Percentiles rank a stretch among this genome's conserved stretches.
Evolutionary conservation across 345 rosid species (phyloP).

Genomic region (Gossypium longicalyx): DNA sequence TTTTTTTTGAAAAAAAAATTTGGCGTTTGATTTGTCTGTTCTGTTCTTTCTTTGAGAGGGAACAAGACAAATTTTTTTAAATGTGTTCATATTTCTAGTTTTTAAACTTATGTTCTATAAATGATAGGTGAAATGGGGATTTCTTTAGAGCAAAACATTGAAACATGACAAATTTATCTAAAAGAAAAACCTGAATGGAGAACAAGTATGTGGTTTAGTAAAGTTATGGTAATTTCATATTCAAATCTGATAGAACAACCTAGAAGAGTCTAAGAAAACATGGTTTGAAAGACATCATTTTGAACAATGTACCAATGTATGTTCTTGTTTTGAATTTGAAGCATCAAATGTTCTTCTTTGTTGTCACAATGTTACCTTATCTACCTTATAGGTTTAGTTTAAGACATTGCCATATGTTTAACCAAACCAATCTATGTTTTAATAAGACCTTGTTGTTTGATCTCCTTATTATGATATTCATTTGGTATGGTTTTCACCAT

Average conservation of each 20-base stretch:
- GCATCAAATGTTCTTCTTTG: background rate
- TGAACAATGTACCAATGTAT: background rate
- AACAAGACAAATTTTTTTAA: background rate
- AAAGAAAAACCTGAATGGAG: background rate
- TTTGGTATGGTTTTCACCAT: background rate
- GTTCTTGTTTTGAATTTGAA: background rate
- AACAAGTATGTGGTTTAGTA: background rate
- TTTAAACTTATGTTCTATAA: background rate
- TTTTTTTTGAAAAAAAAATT: background rate
- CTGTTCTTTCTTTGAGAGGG: background rate
- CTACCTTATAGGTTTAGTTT: background rate
- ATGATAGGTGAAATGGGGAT: background rate
- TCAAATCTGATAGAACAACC: conserved; percentile 1
- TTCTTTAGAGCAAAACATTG: background rate
- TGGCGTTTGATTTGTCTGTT: background rate
- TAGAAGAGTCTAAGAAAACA: background rate
- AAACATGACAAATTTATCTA: background rate
- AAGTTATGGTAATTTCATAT: background rate
- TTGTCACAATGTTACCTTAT: background rate
- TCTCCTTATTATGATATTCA: background rate
- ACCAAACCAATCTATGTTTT: background rate
- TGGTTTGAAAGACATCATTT: background rate
- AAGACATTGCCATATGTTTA: background rate
- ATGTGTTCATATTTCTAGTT: background rate
- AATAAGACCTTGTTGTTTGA: conserved; percentile 2